Conservation (phyloP, 208 protist genomes). For the Trypanosoma vivax region DNA sequence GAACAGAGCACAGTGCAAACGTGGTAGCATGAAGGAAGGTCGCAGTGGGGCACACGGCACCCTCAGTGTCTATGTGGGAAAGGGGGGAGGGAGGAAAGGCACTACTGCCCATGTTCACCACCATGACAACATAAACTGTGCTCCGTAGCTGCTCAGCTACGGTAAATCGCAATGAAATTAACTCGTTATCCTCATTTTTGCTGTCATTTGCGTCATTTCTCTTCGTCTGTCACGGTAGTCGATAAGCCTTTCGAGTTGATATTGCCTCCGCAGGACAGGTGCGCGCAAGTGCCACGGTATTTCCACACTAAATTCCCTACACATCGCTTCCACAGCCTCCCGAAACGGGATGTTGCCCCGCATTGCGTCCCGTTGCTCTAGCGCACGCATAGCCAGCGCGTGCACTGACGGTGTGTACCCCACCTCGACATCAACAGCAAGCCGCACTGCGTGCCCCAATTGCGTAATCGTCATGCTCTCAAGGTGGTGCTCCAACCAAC, state of each 20-base stretch:
- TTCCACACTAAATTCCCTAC: constrained; percentile 77
- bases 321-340: constrained; percentile 53
- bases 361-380: constrained; percentile 65
- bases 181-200: constrained; percentile 1
- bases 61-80: too few relatives aligned
- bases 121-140: not conserved
- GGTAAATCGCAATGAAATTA: too few relatives aligned
- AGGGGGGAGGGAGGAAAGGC: too few relatives aligned
- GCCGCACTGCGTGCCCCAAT: constrained; percentile 41
- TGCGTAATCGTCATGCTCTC: constrained; percentile 36
- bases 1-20: not conserved
- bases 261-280: constrained; percentile 37
- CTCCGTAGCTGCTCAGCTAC: not conserved
- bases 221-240: constrained; percentile 19
- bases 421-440: constrained; percentile 75
- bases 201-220: not conserved
- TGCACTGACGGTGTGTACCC: constrained; percentile 61
- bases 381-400: constrained; percentile 48
- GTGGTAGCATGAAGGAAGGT: not conserved
- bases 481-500: constrained; percentile 47
- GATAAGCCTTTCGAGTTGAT: constrained; percentile 30
- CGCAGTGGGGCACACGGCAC: too few relatives aligned
- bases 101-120: not conserved
- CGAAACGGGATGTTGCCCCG: constrained; percentile 31
- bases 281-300: constrained; percentile 39